Evolutionary conservation across 495 filamentous ascomycete species (phyloP).

Genomic region (Corynascus novoguineensis): DNA sequence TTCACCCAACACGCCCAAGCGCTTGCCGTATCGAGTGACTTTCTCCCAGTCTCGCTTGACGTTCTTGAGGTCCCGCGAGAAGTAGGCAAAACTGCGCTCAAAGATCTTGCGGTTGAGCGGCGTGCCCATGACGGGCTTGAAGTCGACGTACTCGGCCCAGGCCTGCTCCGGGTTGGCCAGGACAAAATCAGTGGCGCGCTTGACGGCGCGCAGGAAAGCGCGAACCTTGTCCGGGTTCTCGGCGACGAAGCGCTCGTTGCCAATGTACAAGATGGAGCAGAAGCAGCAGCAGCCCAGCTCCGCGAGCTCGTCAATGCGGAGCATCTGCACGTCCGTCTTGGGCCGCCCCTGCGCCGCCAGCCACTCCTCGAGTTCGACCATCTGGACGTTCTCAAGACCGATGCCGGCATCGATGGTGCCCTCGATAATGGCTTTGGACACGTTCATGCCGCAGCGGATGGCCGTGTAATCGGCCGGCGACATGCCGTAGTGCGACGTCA

Average conservation of each 20-base stretch:
- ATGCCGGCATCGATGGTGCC: constrained; percentile 64
- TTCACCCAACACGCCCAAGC: constrained; percentile 53
- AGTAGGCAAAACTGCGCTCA: constrained; percentile 65
- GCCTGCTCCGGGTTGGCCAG: constrained; percentile 52
- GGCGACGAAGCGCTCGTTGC: constrained; percentile 56
- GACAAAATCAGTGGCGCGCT: constrained; percentile 62
- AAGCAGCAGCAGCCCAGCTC: constrained; percentile 71
- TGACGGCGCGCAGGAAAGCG: constrained; percentile 62
- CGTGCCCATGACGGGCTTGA: constrained; percentile 62
- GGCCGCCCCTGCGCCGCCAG: constrained; percentile 54
- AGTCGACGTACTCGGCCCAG: constrained; percentile 59
- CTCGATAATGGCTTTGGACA: constrained; percentile 52
- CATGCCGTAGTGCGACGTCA: constrained; percentile 69
- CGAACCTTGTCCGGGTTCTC: constrained; percentile 53
- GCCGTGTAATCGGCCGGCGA: constrained; percentile 63
- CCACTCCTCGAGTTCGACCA: constrained; percentile 70
- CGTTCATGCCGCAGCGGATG: constrained; percentile 51
- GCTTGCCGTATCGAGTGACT: constrained; percentile 64
- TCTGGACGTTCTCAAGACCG: constrained; percentile 67
- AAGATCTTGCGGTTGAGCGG: constrained; percentile 66
- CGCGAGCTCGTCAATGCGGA: constrained; percentile 67
- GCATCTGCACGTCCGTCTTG: constrained; percentile 60
- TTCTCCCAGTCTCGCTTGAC: constrained; percentile 63
- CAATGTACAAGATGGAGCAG: constrained; percentile 68
- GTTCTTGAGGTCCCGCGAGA: constrained; percentile 65